Conservation (phyloP, 2,329 filamentous ascomycete species). For the Dactylellina leptospora region DNA sequence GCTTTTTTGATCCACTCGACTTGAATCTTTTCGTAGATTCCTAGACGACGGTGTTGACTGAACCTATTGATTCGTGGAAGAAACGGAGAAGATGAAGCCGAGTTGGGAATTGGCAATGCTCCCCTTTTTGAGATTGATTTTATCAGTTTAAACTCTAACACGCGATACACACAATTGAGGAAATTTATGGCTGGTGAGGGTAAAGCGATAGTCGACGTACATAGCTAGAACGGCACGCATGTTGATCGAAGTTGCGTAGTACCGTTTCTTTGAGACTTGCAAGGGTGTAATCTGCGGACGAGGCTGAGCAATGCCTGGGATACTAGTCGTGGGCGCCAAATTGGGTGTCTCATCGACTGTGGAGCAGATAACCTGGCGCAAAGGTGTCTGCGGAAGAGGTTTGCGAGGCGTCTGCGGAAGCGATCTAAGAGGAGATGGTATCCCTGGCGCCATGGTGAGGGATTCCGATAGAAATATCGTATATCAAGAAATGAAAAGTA, state of each 20-base stretch:
- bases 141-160: neutral
- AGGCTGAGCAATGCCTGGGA: no score
- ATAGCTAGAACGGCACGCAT: neutral
- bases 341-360: neutral
- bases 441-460: no score
- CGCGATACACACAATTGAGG: neutral
- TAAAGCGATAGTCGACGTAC: neutral
- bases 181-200: neutral
- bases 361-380: neutral
- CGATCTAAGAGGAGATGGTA: no score
- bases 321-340: neutral
- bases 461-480: no score
- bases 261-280: neutral
- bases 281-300: neutral
- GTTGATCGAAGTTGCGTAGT: neutral
- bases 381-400: neutral
- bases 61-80: conserved; percentile 13
- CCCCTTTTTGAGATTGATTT: neutral
- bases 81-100: conserved; percentile 1
- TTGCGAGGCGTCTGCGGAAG: neutral
- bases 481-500: no score
- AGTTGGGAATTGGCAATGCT: neutral
- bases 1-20: conserved; percentile 40
- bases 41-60: neutral
- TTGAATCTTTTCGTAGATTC: conserved; percentile 40